Evolutionary conservation across 1,139 yeast species (phyloP), one percentile per base, ranked within the genome.

Genomic region (Geotrichum klebahnii): DNA sequence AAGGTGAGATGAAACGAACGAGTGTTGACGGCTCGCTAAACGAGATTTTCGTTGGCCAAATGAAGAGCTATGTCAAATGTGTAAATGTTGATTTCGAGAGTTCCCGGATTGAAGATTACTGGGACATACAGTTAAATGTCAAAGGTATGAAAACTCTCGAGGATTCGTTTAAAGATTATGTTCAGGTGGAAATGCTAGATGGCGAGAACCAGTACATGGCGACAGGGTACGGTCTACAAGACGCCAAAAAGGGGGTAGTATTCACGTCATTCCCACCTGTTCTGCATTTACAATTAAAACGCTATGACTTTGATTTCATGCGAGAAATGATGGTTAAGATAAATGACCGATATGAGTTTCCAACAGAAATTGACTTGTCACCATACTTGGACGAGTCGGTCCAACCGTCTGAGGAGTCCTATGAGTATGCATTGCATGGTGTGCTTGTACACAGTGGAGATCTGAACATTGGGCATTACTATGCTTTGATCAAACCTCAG

Each of bases 151-250:
- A 74, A 52, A 81, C 81, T 58, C 74, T 92, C 43, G 74, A 78
- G 55, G 83, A 82, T 46, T 83, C 97, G 0, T 92, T 92, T 66
- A 78, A 80, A 51, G 88, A 89, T 65, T 92, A 92, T 64, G 81
- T 90, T 51, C 95, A 88, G 60, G 82, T 84, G 38, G 99, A 92
- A 69, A 77, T 86, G 69, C 75, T 92, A 63, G 85, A 86, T 56
- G 99, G 97, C 28, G 98, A 94, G 64, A 92, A 92, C 66, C 94
- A 89, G 68, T 92, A 92, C 66, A 92, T 85, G 57, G 97, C 98
- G 0, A 90, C 90, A 38, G 96, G 85, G 43, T 82, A 70, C 63
- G 98, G 98, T 0, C 76, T 89, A 52, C 99, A 92, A 69, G 97
- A 89, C 68, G 98, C 98, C 12, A 85, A 85, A 61, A 92, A 92